A percentile compares a stretch with the other conserved stretches of the same genome.
These are phyloP conservation scores for Colletotrichum sp. DNA, from an alignment of 2,329 filamentous ascomycete genomes.

Conservation along the genomic window DNA sequence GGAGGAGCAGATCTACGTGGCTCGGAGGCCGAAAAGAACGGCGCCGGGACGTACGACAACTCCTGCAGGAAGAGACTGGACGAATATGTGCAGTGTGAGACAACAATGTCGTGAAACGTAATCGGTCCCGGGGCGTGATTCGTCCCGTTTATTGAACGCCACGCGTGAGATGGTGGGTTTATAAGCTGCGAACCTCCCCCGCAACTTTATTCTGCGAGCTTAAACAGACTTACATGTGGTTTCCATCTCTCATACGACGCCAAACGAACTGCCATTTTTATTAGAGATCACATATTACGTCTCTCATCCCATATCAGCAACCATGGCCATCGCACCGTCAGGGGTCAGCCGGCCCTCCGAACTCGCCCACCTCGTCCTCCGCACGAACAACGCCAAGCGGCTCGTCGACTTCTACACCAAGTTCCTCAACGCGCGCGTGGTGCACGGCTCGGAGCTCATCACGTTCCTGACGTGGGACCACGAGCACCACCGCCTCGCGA, in stretches of 20 bases:
- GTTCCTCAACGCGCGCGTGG: conserved; percentile 37
- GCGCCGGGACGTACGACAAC: not conserved
- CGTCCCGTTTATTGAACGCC: not conserved
- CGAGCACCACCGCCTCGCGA: conserved; percentile 52
- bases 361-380: conserved; percentile 11
- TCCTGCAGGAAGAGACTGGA: not conserved
- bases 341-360: conserved; percentile 5
- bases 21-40: not conserved
- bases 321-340: not conserved
- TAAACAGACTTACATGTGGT: not conserved
- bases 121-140: not conserved
- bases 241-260: not conserved
- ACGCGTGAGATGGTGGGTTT: not conserved
- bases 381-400: not conserved
- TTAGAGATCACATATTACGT: not conserved
- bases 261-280: not conserved
- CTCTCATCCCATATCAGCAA: not conserved
- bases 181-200: not conserved
- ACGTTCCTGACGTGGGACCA: conserved; percentile 49
- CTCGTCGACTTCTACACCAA: conserved; percentile 40
- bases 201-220: not conserved
- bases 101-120: not conserved
- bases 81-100: not conserved
- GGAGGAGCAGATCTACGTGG: not conserved
- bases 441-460: conserved; percentile 27